phyloP scores from a whole-genome alignment of 2,329 filamentous ascomycete species.

The Rhytidhysteron rufulum region DNA sequence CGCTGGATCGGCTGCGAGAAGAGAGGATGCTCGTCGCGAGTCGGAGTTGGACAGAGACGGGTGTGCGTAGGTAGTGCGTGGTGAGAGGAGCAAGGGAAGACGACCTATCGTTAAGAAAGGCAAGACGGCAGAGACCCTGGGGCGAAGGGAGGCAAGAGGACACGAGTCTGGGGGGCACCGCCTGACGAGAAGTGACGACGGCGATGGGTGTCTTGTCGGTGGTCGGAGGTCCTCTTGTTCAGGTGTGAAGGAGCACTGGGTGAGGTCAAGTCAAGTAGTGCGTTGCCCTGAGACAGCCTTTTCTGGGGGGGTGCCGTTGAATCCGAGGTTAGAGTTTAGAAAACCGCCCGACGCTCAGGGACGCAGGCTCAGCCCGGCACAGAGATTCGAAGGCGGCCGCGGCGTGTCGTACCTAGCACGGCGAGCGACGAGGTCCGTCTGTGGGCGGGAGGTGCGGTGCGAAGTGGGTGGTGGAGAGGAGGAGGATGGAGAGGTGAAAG shows the following conservation, averaged over 20 bases:
- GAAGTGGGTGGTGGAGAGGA: conserved; percentile 4
- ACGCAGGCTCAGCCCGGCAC: conserved; percentile 1
- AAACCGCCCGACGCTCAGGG: conserved; percentile 11
- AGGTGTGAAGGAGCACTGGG: too few relatives aligned
- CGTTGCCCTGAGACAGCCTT: too few relatives aligned
- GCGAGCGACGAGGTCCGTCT: too few relatives aligned
- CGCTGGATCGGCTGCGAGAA: neutral
- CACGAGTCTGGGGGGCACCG: too few relatives aligned
- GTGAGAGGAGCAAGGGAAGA: neutral
- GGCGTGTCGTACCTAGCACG: neutral
- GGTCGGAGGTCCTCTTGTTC: too few relatives aligned
- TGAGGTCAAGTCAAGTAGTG: too few relatives aligned
- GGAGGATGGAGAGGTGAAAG: conserved; percentile 6
- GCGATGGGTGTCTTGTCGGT: too few relatives aligned
- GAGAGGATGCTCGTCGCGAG: conserved; percentile 7
- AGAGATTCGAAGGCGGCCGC: conserved; percentile 6
- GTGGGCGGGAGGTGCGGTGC: too few relatives aligned
- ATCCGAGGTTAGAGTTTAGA: conserved; percentile 8
- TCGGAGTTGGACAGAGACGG: conserved; percentile 5
- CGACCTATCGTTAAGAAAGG: too few relatives aligned
- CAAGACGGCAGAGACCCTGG: neutral
- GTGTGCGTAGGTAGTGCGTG: neutral
- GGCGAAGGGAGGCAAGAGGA: neutral
- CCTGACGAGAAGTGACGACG: too few relatives aligned
- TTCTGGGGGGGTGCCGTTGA: conserved; percentile 1